Percentiles rank a stretch among this genome's conserved stretches.
These are phyloP conservation scores for Decorospora gaudefroyi DNA, from an alignment of 2,329 filamentous ascomycete genomes.

Conservation along the genomic window DNA sequence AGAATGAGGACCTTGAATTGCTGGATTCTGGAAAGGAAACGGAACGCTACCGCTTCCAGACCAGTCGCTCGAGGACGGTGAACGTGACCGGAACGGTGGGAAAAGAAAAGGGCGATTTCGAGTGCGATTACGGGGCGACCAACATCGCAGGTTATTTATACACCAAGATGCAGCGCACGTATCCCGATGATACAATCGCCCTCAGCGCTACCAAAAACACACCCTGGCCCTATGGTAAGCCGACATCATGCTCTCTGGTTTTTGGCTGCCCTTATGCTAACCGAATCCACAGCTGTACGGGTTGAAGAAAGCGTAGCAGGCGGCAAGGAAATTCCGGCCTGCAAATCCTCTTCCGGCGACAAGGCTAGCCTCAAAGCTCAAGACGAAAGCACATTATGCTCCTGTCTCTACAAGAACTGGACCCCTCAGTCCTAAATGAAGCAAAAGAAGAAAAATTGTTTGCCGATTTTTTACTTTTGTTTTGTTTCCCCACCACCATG, in stretches of 20 bases:
- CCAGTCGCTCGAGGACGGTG: constrained; percentile 59
- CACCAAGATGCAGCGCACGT: constrained; percentile 56
- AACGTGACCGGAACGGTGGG: constrained; percentile 55
- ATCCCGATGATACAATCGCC: constrained; percentile 38
- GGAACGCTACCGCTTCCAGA: constrained; percentile 64
- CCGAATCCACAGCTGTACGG: constrained; percentile 53
- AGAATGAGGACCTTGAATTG: constrained; percentile 57
- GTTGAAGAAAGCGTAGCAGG: constrained; percentile 58
- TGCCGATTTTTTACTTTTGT: background rate
- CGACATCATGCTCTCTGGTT: background rate
- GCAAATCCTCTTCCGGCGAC: constrained; percentile 52
- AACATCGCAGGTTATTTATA: constrained; percentile 63
- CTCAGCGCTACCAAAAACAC: constrained; percentile 37
- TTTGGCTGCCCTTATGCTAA: constrained; percentile 10
- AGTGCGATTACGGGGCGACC: constrained; percentile 64
- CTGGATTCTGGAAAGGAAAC: constrained; percentile 54
- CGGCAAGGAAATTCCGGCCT: constrained; percentile 59
- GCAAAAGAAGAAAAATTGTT: constrained; percentile 4
- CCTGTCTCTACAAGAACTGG: constrained; percentile 55
- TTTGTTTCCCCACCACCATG: no score
- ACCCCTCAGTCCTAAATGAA: constrained; percentile 21
- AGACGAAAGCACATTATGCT: constrained; percentile 47
- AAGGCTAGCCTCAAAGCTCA: constrained; percentile 45
- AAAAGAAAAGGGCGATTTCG: constrained; percentile 52
- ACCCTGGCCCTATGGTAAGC: constrained; percentile 46